These are phyloP conservation scores for Lepidium africanum DNA, from an alignment of 345 rosid species.

Conservation along the genomic window DNA sequence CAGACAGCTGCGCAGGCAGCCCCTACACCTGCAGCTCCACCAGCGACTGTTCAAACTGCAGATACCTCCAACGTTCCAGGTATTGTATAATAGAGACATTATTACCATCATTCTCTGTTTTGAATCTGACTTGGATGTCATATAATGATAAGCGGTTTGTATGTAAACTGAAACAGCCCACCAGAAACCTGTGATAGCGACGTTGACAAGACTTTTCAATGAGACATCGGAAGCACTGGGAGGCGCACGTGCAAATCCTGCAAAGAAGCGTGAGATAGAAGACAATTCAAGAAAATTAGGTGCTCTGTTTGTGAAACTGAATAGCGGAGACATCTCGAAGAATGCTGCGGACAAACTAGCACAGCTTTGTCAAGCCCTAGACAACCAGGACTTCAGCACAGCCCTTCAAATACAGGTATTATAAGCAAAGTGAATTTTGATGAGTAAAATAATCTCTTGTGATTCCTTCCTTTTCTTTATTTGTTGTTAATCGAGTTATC, in stretches of 20 bases:
- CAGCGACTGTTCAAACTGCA: constrained; percentile 86
- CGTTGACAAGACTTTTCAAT: constrained; percentile 81
- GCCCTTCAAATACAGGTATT: constrained; percentile 91
- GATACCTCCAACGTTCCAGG: constrained; percentile 88
- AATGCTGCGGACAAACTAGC: constrained; percentile 89
- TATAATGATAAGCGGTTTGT: neutral
- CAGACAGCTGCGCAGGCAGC: constrained; percentile 47
- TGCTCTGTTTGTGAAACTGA: constrained; percentile 86
- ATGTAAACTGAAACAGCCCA: constrained; percentile 47
- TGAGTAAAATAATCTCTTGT: neutral
- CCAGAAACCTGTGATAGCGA: constrained; percentile 62
- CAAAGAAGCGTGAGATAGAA: constrained; percentile 90
- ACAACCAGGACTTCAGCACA: constrained; percentile 56
- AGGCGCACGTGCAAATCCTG: constrained; percentile 87
- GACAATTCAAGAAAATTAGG: constrained; percentile 92
- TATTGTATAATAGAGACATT: constrained; percentile 20
- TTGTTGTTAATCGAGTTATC: neutral
- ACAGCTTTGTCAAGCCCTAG: constrained; percentile 88
- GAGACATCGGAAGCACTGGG: constrained; percentile 97
- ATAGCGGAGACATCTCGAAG: constrained; percentile 80
- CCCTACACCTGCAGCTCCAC: constrained; percentile 61
- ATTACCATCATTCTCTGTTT: constrained; percentile 1
- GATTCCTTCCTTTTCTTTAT: neutral
- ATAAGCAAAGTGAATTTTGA: neutral
- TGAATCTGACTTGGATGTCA: neutral